These are phyloP conservation scores for Paratrypanosoma confusum DNA, from an alignment of 208 protist species.

Conservation along the genomic window DNA sequence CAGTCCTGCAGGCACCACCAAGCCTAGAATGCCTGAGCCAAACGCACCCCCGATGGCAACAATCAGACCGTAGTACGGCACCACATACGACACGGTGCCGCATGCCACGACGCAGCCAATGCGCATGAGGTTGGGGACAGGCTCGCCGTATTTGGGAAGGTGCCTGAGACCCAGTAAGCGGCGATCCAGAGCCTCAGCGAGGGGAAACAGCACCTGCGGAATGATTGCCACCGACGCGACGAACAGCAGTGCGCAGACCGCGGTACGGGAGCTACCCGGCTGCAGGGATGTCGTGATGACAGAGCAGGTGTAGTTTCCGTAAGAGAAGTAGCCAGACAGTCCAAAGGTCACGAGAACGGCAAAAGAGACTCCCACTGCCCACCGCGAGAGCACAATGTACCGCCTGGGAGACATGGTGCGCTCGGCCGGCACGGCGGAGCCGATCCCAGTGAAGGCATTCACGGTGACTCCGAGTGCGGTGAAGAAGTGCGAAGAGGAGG, in stretches of 20 bases:
- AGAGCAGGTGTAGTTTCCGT: conserved; percentile 37
- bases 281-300: conserved; percentile 44
- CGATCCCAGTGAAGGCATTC: conserved; percentile 49
- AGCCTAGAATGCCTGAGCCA: conserved; percentile 33
- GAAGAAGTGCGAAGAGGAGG: conserved; percentile 28
- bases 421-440: conserved; percentile 24
- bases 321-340: conserved; percentile 29
- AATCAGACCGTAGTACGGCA: conserved; percentile 46
- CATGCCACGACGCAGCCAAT: conserved; percentile 17
- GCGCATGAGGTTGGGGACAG: conserved; percentile 31
- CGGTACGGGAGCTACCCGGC: conserved; percentile 22
- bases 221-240: conserved; percentile 36
- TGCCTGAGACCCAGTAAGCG: conserved; percentile 29
- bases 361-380: conserved; percentile 17
- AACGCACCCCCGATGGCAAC: conserved; percentile 36
- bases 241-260: conserved; percentile 38
- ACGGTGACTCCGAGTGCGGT: conserved; percentile 36
- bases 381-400: conserved; percentile 25
- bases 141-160: conserved; percentile 25
- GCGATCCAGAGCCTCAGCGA: conserved; percentile 37
- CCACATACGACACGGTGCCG: conserved; percentile 23
- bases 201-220: conserved; percentile 35
- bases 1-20: conserved; percentile 34
- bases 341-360: conserved; percentile 24
- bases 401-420: conserved; percentile 24